phyloP scores from a whole-genome alignment of 2,329 filamentous ascomycete species.

The Colletotrichum graminicola region DNA sequence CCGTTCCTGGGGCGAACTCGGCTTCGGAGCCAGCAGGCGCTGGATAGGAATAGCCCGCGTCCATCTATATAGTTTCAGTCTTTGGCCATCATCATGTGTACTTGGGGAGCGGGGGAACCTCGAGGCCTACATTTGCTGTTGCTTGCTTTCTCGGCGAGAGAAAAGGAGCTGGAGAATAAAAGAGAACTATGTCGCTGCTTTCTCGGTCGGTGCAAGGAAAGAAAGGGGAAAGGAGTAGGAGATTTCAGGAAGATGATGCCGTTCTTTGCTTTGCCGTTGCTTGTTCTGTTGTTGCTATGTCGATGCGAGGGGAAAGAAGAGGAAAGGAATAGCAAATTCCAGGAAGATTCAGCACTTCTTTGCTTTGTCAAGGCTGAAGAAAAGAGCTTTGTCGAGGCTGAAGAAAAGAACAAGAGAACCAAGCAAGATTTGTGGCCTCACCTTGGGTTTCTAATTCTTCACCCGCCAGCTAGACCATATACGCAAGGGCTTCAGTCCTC shows the following conservation, averaged over 20 bases:
- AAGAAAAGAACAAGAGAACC: background rate
- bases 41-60: no score
- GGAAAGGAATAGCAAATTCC: background rate
- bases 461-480: background rate
- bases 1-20: background rate
- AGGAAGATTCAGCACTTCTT: background rate
- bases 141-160: background rate
- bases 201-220: no score
- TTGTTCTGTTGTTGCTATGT: no score
- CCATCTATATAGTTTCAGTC: background rate
- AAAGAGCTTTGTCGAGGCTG: background rate
- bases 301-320: no score
- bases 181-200: background rate
- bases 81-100: background rate
- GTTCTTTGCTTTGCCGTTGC: no score
- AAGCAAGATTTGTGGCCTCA: background rate
- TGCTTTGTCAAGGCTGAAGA: background rate
- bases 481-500: background rate
- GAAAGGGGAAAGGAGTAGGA: no score
- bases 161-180: background rate
- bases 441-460: background rate
- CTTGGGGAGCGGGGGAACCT: no score
- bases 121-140: background rate
- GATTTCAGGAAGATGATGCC: no score
- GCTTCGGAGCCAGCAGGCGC: background rate